Percentiles rank a stretch among this genome's conserved stretches.
Conservation (phyloP, 208 protist species). For the Acanthamoeba castellanii region DNA sequence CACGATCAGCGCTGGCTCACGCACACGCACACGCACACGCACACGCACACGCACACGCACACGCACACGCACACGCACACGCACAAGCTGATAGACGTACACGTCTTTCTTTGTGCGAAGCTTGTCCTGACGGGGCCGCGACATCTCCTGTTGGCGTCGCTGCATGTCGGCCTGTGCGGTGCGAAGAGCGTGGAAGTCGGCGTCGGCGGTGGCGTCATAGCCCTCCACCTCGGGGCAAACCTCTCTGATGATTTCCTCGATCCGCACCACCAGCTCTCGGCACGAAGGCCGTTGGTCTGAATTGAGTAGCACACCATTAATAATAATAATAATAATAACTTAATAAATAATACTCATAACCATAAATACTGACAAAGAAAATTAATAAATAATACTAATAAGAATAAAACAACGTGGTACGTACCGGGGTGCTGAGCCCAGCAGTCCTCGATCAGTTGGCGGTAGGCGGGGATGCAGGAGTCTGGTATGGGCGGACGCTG, state of each 20-base stretch:
- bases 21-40: too few relatives aligned
- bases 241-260: neutral
- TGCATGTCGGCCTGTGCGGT: neutral
- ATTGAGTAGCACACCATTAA: too few relatives aligned
- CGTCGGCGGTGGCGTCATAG: neutral
- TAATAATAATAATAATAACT: too few relatives aligned
- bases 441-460: neutral
- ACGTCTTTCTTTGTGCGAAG: neutral
- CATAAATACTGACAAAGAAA: neutral
- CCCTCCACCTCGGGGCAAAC: neutral
- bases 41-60: too few relatives aligned
- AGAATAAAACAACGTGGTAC: neutral
- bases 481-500: neutral
- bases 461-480: neutral
- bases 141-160: neutral
- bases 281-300: neutral
- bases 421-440: neutral
- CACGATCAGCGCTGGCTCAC: too few relatives aligned
- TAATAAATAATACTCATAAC: too few relatives aligned
- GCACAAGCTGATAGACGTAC: too few relatives aligned
- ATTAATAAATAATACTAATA: neutral
- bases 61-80: too few relatives aligned
- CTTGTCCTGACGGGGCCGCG: neutral
- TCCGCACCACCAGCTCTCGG: neutral
- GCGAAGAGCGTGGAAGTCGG: neutral